Conservation (phyloP, 2,329 filamentous ascomycete genomes). For the Lasiodiplodia theobromae region DNA sequence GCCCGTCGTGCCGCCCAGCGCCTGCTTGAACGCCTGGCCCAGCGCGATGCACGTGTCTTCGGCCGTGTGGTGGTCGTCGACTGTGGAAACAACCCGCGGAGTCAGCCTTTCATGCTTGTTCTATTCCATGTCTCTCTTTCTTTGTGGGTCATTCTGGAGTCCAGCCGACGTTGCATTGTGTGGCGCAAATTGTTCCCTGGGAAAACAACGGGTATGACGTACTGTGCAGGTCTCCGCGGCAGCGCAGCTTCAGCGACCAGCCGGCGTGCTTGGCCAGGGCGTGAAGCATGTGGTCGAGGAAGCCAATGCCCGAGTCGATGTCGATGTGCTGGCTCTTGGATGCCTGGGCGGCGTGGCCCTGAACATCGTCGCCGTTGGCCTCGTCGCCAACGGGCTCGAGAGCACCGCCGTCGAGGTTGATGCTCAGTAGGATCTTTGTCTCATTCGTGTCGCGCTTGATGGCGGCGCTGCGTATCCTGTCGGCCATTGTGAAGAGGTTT, state of each 20-base stretch:
- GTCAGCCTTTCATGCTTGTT: too few relatives aligned
- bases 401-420: conserved; percentile 90
- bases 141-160: too few relatives aligned
- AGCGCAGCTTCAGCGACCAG: conserved; percentile 85
- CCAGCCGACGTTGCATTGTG: too few relatives aligned
- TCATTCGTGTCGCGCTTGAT: conserved; percentile 94
- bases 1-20: conserved; percentile 78
- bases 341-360: conserved; percentile 81
- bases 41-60: conserved; percentile 95
- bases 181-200: too few relatives aligned
- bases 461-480: conserved; percentile 70
- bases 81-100: conserved; percentile 51
- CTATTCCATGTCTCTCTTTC: too few relatives aligned
- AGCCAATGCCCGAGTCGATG: conserved; percentile 89
- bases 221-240: conserved; percentile 92
- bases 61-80: conserved; percentile 98
- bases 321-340: conserved; percentile 86
- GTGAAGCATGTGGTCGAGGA: conserved; percentile 98
- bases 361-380: conserved; percentile 43
- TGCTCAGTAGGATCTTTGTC: conserved; percentile 91
- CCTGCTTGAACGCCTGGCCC: conserved; percentile 81
- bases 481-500: conserved; percentile 30
- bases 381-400: conserved; percentile 41
- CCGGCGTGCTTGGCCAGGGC: conserved; percentile 94
- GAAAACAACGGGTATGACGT: conserved; percentile 45